phyloP scores from a whole-genome alignment of 768 basidiomycete species.

The Leccinum ochraceum region DNA sequence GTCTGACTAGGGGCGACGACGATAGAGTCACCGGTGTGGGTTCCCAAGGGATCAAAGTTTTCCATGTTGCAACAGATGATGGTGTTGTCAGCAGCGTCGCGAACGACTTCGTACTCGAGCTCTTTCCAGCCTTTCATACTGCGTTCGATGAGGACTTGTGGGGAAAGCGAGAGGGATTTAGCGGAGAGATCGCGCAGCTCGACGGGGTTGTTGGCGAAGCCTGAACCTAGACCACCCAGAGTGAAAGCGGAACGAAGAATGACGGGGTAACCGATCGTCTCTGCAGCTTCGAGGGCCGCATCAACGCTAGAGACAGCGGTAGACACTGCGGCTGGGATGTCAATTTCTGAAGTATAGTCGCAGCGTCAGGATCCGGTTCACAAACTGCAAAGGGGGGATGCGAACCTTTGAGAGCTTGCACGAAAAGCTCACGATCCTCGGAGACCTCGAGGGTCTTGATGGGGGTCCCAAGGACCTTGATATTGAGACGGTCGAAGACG shows the following conservation, averaged over 20 bases:
- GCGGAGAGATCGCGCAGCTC: conserved; percentile 95
- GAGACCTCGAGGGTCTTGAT: conserved; percentile 93
- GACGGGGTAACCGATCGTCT: conserved; percentile 93
- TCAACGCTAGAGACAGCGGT: conserved; percentile 96
- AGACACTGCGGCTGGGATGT: conserved; percentile 94
- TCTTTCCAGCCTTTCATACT: conserved; percentile 99
- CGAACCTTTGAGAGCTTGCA: conserved; percentile 92
- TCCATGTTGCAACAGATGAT: conserved; percentile 99
- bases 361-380: conserved; percentile 5
- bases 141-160: conserved; percentile 96
- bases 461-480: conserved; percentile 93
- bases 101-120: conserved; percentile 98
- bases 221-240: conserved; percentile 96
- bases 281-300: conserved; percentile 89
- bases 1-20: conserved; percentile 99
- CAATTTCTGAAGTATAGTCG: conserved; percentile 68
- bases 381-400: neutral
- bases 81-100: conserved; percentile 97
- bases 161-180: conserved; percentile 85
- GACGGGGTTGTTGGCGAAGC: conserved; percentile 93
- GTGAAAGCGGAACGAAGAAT: conserved; percentile 97
- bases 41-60: conserved; percentile 99
- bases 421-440: conserved; percentile 96
- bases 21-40: conserved; percentile 98
- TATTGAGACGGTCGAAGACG: conserved; percentile 86